A percentile compares a stretch with the other conserved stretches of the same genome.
These are phyloP conservation scores for Calonectria crousiana DNA, from an alignment of 2,329 filamentous ascomycete species.

Conservation along the genomic window DNA sequence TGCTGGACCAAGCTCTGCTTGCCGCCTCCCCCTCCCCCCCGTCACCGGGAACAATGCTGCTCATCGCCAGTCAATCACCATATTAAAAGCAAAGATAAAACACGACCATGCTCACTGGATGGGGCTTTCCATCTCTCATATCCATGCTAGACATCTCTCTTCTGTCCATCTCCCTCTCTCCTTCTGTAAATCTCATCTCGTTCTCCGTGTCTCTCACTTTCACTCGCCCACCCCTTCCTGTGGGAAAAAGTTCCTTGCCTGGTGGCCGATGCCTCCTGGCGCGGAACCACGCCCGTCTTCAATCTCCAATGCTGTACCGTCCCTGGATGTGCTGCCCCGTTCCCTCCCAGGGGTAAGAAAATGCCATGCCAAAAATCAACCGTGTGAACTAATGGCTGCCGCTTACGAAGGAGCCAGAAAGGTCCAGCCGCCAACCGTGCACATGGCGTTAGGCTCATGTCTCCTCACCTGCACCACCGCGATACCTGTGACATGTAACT, in stretches of 20 bases:
- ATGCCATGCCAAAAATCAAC: constrained; percentile 3
- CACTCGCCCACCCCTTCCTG: constrained; percentile 1
- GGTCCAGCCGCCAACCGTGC: constrained; percentile 9
- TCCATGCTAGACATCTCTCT: neutral
- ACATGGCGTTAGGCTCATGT: constrained; percentile 18
- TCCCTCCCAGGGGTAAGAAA: neutral
- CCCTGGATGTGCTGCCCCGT: constrained; percentile 10
- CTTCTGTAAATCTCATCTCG: neutral
- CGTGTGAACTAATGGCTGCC: neutral
- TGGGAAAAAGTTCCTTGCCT: constrained; percentile 1
- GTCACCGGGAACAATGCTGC: neutral
- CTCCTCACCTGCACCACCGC: constrained; percentile 15
- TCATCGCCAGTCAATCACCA: constrained; percentile 13
- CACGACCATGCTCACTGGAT: constrained; percentile 3
- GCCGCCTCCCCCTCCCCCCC: neutral
- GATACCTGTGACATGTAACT: constrained; percentile 13
- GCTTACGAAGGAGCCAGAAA: neutral
- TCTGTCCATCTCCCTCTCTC: neutral
- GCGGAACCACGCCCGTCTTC: constrained; percentile 33
- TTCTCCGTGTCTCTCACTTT: neutral
- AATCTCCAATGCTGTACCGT: constrained; percentile 18
- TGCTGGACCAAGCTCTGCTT: constrained; percentile 6
- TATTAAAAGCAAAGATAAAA: constrained; percentile 20
- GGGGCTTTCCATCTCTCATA: neutral
- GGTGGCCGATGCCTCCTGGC: constrained; percentile 14